A percentile compares a stretch with the other conserved stretches of the same genome.
Conservation (phyloP, 768 basidiomycete species). For the Chalciporus piperatus region DNA sequence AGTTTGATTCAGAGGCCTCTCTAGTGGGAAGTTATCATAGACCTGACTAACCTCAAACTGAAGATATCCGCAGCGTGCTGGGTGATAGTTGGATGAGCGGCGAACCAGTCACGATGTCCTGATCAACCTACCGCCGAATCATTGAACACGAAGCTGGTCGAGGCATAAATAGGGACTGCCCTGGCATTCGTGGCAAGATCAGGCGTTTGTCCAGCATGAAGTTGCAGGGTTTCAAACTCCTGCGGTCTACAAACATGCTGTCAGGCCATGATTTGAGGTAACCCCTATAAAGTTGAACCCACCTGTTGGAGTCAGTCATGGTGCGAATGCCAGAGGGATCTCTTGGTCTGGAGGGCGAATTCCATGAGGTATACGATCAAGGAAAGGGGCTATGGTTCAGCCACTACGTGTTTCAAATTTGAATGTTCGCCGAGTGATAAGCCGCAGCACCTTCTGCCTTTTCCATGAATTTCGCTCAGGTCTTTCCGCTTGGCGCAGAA, state of each 20-base stretch:
- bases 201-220: conserved; percentile 68
- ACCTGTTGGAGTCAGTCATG: conserved; percentile 9
- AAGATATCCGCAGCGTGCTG: conserved; percentile 17
- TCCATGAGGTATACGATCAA: too few relatives aligned
- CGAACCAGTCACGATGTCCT: too few relatives aligned
- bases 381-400: too few relatives aligned
- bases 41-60: conserved; percentile 7
- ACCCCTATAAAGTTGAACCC: neutral
- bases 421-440: too few relatives aligned
- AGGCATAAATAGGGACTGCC: conserved; percentile 75
- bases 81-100: neutral
- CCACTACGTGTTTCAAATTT: too few relatives aligned
- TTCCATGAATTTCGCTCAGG: neutral
- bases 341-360: too few relatives aligned
- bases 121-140: conserved; percentile 44
- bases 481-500: neutral
- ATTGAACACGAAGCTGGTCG: conserved; percentile 73
- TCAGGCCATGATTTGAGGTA: neutral
- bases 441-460: too few relatives aligned
- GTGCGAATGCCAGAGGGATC: too few relatives aligned
- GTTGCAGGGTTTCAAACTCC: conserved; percentile 77
- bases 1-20: too few relatives aligned
- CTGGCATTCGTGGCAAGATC: conserved; percentile 69
- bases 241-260: neutral
- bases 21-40: neutral